Base-by-base conservation (phyloP, 208 protist species). In the Acanthamoeba royreba region DNA sequence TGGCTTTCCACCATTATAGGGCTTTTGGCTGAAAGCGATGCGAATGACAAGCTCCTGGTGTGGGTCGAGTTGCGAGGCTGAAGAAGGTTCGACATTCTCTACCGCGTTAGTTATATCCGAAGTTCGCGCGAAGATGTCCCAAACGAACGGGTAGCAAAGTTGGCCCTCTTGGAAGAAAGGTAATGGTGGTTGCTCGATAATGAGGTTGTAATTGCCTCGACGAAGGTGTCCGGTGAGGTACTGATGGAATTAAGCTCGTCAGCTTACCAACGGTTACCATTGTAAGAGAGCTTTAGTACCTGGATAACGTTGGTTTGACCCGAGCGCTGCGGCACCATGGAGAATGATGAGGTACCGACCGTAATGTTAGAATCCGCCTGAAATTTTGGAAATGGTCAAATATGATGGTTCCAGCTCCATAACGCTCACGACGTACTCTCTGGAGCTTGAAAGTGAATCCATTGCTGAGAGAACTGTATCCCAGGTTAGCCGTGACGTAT, bases 101-200 rank as follows among this genome's bases (percentile, higher is more conserved):
- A 89, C 43, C 31, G 63, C 28, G 53, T 58, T 66, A 33, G 81
- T 89, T 17, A 69, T 25, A 40, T 89, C 81, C 22, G 81, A 8
- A 31, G 46, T 46, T 42, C 47, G 81, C 35, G 63, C 31, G 81
- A 89, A 28, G 31, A 89, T 9, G 81, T 89, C 81, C 81, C 81
- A 89, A 31, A 89, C 81, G 53, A 89, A 89, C 17, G 81, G 81
- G 53, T 63, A 89, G 53, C 81, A 89, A 49, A 42, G 81, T 19
- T 4, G 22, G 5, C 25, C 25, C 43, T 33, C 25, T 35, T 87
- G 79, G 42, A 87, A 38, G 49, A 87, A 38, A 11, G 79, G 79
- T 49, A 63, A 22, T 15, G 11, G 17, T 15, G 81, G 81, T 49
- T 89, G 81, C 53, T 89, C 46, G 53, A 89, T 66, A 28, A 49